These are phyloP conservation scores for Clavispora carvajalis DNA, from an alignment of 805 yeast genomes.

Conservation along the genomic window DNA sequence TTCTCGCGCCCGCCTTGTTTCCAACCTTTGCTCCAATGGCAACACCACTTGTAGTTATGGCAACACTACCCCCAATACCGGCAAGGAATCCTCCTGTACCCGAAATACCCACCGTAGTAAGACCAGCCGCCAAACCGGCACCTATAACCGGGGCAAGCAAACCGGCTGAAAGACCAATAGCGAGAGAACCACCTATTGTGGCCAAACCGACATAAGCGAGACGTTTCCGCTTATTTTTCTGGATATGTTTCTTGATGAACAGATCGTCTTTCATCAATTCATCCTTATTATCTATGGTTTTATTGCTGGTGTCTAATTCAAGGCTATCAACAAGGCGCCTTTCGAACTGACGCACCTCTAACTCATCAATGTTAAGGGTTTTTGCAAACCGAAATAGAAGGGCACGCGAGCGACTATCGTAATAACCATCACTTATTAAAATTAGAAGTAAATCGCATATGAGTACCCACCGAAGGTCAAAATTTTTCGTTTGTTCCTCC, in stretches of 20 bases:
- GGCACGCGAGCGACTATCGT: slow-evolving; percentile 84
- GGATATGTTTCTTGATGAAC: slow-evolving; percentile 67
- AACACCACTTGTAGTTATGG: slow-evolving; percentile 88
- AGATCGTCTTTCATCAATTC: slow-evolving; percentile 78
- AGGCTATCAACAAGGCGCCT: slow-evolving; percentile 84
- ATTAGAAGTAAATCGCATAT: slow-evolving; percentile 85
- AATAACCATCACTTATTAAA: slow-evolving; percentile 74
- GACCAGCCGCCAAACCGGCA: slow-evolving; percentile 96
- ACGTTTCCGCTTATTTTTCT: slow-evolving; percentile 57
- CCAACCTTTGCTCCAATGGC: slow-evolving; percentile 91
- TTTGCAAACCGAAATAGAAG: slow-evolving; percentile 66
- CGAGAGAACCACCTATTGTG: slow-evolving; percentile 91
- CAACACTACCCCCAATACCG: slow-evolving; percentile 94
- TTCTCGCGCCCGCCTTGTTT: slow-evolving; percentile 70
- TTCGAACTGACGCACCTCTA: slow-evolving; percentile 86
- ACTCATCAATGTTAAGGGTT: slow-evolving; percentile 48
- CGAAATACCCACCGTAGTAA: slow-evolving; percentile 87
- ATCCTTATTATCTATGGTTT: slow-evolving; percentile 52
- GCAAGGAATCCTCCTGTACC: slow-evolving; percentile 94
- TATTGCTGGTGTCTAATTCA: slow-evolving; percentile 62
- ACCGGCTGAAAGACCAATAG: slow-evolving; percentile 93
- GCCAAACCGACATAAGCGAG: slow-evolving; percentile 90
- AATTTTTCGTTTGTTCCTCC: slow-evolving; percentile 14
- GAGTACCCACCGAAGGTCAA: slow-evolving; percentile 87
- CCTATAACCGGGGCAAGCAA: slow-evolving; percentile 96